Conservation (phyloP, 768 basidiomycete genomes). For the Trametes cingulata region DNA sequence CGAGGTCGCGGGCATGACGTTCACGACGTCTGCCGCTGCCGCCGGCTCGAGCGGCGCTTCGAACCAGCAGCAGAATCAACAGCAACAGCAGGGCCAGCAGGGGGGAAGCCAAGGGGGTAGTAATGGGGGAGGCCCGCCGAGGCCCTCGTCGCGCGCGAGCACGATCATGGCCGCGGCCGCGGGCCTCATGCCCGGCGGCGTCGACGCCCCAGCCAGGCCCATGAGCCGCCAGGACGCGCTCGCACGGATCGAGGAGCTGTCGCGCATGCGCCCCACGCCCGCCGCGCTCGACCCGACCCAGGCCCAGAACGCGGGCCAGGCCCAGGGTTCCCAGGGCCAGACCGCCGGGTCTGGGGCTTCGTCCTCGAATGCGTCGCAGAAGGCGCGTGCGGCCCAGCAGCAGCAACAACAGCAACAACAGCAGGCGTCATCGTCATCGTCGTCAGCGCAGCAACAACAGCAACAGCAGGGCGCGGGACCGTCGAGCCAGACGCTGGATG, state of each 20-base stretch:
- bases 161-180: conserved; percentile 34
- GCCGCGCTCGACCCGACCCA: conserved; percentile 22
- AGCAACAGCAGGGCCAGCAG: no score
- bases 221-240: conserved; percentile 48
- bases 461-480: background rate
- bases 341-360: background rate
- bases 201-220: conserved; percentile 27
- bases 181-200: conserved; percentile 31
- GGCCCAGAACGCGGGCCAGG: conserved; percentile 10
- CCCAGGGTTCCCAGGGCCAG: conserved; percentile 17
- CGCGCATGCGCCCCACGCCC: conserved; percentile 38
- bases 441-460: background rate
- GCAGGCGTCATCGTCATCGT: background rate
- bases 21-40: conserved; percentile 12
- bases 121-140: conserved; percentile 11
- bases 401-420: conserved; percentile 10
- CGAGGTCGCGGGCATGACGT: conserved; percentile 44
- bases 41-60: no score
- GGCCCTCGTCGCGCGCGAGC: conserved; percentile 29
- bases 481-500: conserved; percentile 13
- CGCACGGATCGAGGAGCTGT: conserved; percentile 54
- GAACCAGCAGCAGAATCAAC: no score
- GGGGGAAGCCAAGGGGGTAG: no score
- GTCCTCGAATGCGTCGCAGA: conserved; percentile 1
- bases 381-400: conserved; percentile 1